Percentiles rank a stretch among this genome's conserved stretches.
Conservation (phyloP, 208 protist genomes). For the Paratrypanosoma confusum region DNA sequence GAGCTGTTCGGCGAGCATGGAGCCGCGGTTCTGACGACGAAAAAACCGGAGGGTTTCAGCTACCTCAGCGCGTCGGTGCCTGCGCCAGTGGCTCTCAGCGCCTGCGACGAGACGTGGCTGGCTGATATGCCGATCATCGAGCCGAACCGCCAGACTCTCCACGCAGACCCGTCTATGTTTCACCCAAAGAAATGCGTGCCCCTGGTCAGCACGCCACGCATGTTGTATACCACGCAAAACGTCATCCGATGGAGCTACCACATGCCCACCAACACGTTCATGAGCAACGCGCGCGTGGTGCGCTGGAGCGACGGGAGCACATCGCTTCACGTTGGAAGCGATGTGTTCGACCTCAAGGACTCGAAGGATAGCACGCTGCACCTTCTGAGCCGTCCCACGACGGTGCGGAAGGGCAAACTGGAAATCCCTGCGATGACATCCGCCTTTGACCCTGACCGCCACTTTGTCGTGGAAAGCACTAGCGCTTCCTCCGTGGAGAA, state of each 20-base stretch:
- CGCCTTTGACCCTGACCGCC: constrained; percentile 28
- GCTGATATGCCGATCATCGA: constrained; percentile 76
- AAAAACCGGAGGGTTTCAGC: constrained; percentile 27
- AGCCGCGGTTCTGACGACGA: constrained; percentile 18
- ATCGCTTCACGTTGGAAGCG: constrained; percentile 71
- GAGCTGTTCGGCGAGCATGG: constrained; percentile 44
- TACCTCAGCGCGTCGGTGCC: constrained; percentile 28
- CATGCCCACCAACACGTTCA: constrained; percentile 18
- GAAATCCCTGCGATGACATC: constrained; percentile 39
- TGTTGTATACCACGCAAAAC: constrained; percentile 76
- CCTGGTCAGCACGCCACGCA: constrained; percentile 52
- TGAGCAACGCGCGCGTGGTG: constrained; percentile 74
- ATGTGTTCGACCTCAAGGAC: constrained; percentile 38
- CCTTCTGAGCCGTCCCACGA: constrained; percentile 33
- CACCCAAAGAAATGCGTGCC: constrained; percentile 24
- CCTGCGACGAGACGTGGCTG: constrained; percentile 37
- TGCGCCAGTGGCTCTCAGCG: constrained; percentile 5
- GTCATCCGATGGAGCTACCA: constrained; percentile 67
- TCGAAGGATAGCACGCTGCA: constrained; percentile 42
- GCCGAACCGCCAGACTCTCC: constrained; percentile 70
- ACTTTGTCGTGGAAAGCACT: constrained; percentile 48
- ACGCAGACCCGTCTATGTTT: constrained; percentile 72
- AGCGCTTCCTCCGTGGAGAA: constrained; percentile 57
- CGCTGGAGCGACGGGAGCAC: constrained; percentile 73
- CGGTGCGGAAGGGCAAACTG: constrained; percentile 30